Base-by-base conservation (phyloP, 2,329 filamentous ascomycete species). In the Balansia obtecta region DNA sequence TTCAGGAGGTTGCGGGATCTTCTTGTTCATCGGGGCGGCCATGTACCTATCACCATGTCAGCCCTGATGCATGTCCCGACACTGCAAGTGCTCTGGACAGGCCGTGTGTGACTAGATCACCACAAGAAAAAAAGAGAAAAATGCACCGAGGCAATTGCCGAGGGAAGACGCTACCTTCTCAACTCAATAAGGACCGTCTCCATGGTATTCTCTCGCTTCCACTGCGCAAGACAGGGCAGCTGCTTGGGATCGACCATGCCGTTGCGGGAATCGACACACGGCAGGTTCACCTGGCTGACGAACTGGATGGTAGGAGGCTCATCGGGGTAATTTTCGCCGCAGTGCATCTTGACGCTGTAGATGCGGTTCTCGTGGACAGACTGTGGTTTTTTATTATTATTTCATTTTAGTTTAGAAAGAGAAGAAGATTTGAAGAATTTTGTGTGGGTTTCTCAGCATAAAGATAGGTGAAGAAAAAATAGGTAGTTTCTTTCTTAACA, bases 311-410 rank as follows among this genome's bases (percentile, higher is more conserved):
- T 82, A 0, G 93, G 93, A 44, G 93, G 93, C 55, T 80, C 74
- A 65, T 95, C 89, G 48, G 93, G 93, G 68, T 98, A 98, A 52
- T 86, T 75, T 46, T 82, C 76, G 55, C 89, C 90, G 73, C 93
- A 98, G 73, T 95, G 85, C 73, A 98, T 95, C 70, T 91, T 94
- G 61, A 98, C 79, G 59, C 88, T 94, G 77, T 98, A 98, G 72
- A 98, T 98, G 63, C 93, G 86, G 72, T 98, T 98, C 76, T 98
- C 93, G 67, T 97, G 91, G 55, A 85, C 89, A 69, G 89, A 95
- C 87, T 93, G 12, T 41, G 38, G 1, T 6, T 20, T 34, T 16
- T 43, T n/a, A n/a, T 12, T 6, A 27, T 7, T 27, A 15, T 20
- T 12, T 11, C 16, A 7, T 11, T 43, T 22, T 43, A 8, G n/a